phyloP scores from a whole-genome alignment of 2,329 filamentous ascomycete genomes.

The Talaromyces sp. region DNA sequence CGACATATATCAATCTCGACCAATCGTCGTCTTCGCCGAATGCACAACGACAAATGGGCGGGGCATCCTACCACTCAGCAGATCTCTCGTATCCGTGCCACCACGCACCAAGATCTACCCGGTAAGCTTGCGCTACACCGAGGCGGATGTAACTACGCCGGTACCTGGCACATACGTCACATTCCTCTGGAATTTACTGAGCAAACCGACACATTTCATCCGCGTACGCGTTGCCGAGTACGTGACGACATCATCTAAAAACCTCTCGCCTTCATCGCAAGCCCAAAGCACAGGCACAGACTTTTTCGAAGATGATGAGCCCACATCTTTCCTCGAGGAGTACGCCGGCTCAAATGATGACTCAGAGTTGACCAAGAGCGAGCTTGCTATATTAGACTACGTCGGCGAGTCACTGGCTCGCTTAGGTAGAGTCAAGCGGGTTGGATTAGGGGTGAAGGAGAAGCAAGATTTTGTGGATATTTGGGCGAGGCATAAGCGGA shows the following conservation, averaged over 20 bases:
- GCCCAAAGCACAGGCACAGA: constrained; percentile 32
- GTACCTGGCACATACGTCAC: constrained; percentile 68
- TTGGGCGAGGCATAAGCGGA: constrained; percentile 46
- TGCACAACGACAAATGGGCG: constrained; percentile 91
- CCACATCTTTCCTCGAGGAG: constrained; percentile 1
- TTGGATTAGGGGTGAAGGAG: constrained; percentile 77
- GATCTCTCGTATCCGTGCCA: constrained; percentile 64
- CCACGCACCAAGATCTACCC: constrained; percentile 77
- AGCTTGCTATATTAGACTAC: constrained; percentile 69
- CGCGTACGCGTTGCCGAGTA: constrained; percentile 84
- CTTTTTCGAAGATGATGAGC: constrained; percentile 16
- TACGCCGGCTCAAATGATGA: constrained; percentile 22
- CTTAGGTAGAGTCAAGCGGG: constrained; percentile 80
- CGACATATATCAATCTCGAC: constrained; percentile 65
- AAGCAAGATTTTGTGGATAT: constrained; percentile 78
- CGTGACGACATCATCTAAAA: constrained; percentile 40
- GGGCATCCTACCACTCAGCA: constrained; percentile 80
- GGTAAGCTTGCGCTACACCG: constrained; percentile 82
- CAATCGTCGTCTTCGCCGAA: constrained; percentile 87
- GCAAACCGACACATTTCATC: constrained; percentile 81
- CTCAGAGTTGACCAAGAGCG: constrained; percentile 47
- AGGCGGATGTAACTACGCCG: constrained; percentile 85
- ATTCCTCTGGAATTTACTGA: constrained; percentile 85
- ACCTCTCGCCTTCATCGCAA: constrained; percentile 41
- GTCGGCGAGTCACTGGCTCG: constrained; percentile 84